Evolutionary conservation across 177 flowering plant species (phyloP).

Genomic region (Vitis hybrid): DNA sequence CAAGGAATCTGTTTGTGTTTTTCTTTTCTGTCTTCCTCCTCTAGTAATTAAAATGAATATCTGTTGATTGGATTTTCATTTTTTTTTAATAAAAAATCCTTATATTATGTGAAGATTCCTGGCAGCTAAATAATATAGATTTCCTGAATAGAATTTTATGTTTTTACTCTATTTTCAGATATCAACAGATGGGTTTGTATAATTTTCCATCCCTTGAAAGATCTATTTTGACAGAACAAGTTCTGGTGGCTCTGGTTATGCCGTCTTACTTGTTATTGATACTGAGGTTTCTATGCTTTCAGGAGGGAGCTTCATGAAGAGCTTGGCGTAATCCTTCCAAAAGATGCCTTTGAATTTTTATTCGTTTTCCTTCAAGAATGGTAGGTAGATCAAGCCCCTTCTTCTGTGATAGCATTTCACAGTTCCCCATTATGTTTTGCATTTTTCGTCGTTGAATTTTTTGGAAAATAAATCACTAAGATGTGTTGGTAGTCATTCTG

Average conservation of each 20-base stretch:
- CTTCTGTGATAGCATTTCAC: no score
- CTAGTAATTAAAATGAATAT: no score
- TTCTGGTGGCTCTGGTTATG: no score
- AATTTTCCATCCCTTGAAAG: neutral
- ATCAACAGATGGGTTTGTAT: neutral
- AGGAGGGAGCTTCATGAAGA: slow-evolving; percentile 98
- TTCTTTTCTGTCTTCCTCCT: no score
- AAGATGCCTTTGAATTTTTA: slow-evolving; percentile 86
- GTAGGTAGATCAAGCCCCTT: slow-evolving; percentile 36
- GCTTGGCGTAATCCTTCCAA: slow-evolving; percentile 77
- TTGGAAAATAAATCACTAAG: no score
- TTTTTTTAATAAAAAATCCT: no score
- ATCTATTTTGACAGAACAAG: neutral
- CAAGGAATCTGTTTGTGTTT: no score
- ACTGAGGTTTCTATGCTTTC: slow-evolving; percentile 18
- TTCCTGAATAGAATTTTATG: neutral
- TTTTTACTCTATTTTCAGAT: neutral
- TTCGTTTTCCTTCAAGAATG: slow-evolving; percentile 72
- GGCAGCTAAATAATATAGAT: neutral
- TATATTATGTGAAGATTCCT: neutral
- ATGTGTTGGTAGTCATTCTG: no score
- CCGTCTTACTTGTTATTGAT: neutral
- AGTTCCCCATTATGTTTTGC: no score
- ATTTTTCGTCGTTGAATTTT: no score
- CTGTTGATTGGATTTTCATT: no score